Evolutionary conservation across 179 eudicot species (phyloP), one percentile per base, ranked within the genome.

Genomic region (Amaranthus tricolor): DNA sequence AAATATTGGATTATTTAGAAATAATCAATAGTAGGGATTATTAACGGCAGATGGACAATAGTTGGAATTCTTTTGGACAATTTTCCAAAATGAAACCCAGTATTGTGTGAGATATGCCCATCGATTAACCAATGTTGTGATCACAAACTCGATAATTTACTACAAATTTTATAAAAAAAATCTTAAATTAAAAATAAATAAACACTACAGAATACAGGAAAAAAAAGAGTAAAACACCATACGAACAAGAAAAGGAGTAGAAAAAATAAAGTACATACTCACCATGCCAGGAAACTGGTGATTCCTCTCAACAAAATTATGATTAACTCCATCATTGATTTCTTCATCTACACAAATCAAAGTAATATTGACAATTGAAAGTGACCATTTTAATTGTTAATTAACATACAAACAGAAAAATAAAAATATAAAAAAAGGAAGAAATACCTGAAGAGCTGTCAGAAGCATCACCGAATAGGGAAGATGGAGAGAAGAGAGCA

Each of bases 231-330:
- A 31, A 47, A 5, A 66, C 24, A 16, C 31, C 7, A 71, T 31
- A 77, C 7, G 19, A 56, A 31, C 40, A 59, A 11, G 17, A 9
- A 40, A 9, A 62, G 12, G 31, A 60, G 40, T 49, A 17, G 16
- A 4, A 11, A 16, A 31, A 7, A 31, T 6, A 52, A 19, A 16
- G 53, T n/a, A 16, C 17, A 47, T 40, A 79, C 89, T 61, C 9
- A 91, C 98, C 96, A 90, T 80, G 73, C 74, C 89, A 70, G 97
- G 96, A 78, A 94, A 94, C 48, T 87, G 89, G 68, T 94, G 98
- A 66, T 68, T 88, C 68, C 98, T 83, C 82, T 92, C 94, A 61
- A 75, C 92, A 74, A 80, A 90, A 77, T 74, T 85, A 71, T 88
- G 81, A 54, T 63, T 73, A 61, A 77, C 48, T 55, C 70, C 60